Conservation (phyloP, 2,329 filamentous ascomycete species). For the Verticillium longisporum region DNA sequence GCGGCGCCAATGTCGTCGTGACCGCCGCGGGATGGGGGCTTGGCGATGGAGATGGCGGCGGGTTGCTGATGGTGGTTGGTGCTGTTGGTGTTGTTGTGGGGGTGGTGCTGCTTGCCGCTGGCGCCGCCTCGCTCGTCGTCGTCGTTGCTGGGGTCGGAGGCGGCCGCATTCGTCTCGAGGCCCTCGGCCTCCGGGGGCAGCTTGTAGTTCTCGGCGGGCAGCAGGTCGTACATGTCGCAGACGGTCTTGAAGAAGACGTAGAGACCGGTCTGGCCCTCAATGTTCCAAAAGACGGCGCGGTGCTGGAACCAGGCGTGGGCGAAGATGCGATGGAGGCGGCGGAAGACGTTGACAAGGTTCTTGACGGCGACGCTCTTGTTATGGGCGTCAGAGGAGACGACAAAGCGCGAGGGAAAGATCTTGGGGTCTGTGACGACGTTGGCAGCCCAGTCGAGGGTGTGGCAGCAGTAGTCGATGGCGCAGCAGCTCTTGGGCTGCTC, state of each 20-base stretch:
- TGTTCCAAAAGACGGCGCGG: slow-evolving; percentile 87
- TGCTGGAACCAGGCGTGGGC: slow-evolving; percentile 99
- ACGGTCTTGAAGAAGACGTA: slow-evolving; percentile 98
- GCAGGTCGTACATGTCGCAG: slow-evolving; percentile 82
- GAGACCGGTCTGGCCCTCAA: slow-evolving; percentile 83
- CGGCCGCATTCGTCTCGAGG: slow-evolving; percentile 44
- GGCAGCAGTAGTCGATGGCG: slow-evolving; percentile 98
- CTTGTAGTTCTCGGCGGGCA: slow-evolving; percentile 93
- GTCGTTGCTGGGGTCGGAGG: neutral
- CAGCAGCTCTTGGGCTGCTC: slow-evolving; percentile 95
- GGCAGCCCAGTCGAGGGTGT: slow-evolving; percentile 95
- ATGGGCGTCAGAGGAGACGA: slow-evolving; percentile 46
- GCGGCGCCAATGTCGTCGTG: slow-evolving; percentile 17
- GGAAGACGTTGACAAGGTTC: slow-evolving; percentile 91
- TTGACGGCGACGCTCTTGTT: slow-evolving; percentile 62
- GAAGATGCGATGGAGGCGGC: slow-evolving; percentile 91
- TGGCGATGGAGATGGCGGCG: slow-evolving; percentile 10
- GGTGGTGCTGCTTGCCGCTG: neutral
- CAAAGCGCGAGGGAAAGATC: slow-evolving; percentile 84
- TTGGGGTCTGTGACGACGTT: slow-evolving; percentile 92
- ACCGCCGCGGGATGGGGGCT: slow-evolving; percentile 7
- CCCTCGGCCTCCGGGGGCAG: slow-evolving; percentile 90
- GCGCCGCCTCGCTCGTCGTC: neutral
- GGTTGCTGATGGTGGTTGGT: neutral
- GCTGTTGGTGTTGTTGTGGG: neutral